Percentiles rank a stretch among this genome's conserved stretches.
Evolutionary conservation across 805 yeast genomes (phyloP).

Genomic region (Lipomyces orientalis): DNA sequence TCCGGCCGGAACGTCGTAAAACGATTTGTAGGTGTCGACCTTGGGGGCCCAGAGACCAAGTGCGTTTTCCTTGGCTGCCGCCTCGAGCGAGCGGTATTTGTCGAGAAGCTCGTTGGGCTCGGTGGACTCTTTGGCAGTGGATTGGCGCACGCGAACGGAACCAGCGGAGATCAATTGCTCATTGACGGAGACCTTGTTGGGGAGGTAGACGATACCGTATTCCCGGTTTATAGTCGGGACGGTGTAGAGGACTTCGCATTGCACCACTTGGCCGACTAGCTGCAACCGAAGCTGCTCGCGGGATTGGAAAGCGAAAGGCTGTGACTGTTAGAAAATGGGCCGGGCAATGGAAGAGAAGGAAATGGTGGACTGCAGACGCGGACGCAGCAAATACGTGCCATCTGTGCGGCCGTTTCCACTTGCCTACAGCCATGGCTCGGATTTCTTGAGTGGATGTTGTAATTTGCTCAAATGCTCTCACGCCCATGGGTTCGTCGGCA

Average conservation of each 20-base stretch:
- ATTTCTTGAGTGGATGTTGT: neutral
- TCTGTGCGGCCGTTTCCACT: neutral
- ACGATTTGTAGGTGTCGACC: conserved; percentile 17
- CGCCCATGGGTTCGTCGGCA: neutral
- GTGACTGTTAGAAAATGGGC: conserved; percentile 44
- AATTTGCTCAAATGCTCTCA: conserved; percentile 24
- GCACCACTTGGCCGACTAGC: conserved; percentile 66
- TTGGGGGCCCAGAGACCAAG: conserved; percentile 61
- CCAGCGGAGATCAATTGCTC: conserved; percentile 65
- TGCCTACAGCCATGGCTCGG: neutral
- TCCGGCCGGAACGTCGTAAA: conserved; percentile 44
- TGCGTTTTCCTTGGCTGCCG: conserved; percentile 57
- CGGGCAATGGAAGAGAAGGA: neutral
- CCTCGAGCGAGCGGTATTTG: conserved; percentile 49
- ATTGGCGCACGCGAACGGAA: conserved; percentile 65
- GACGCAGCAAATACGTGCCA: too few species aligned
- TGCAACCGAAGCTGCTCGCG: conserved; percentile 67
- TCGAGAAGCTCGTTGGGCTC: conserved; percentile 25
- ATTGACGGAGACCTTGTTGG: conserved; percentile 63
- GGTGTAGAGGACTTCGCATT: conserved; percentile 62
- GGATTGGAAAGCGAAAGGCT: conserved; percentile 59
- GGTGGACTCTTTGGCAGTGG: conserved; percentile 43
- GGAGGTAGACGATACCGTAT: conserved; percentile 73
- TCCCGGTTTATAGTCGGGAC: conserved; percentile 57
- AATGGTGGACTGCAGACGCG: neutral